These are phyloP conservation scores for Jamesozyma piceae DNA, from an alignment of 805 yeast species.

Conservation along the genomic window DNA sequence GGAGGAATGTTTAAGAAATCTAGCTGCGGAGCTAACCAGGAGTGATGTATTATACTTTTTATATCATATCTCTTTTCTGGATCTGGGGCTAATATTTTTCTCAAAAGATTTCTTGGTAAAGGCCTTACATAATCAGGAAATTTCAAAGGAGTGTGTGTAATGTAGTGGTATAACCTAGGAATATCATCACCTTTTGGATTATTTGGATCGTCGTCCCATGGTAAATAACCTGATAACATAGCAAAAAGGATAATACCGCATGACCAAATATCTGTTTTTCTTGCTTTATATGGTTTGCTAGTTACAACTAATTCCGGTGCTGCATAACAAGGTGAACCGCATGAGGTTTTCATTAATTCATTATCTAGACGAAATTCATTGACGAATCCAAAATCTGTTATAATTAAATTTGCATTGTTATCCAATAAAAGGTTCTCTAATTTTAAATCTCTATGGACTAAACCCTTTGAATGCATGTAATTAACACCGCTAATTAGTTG, in stretches of 20 bases:
- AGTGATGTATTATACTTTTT: constrained; percentile 64
- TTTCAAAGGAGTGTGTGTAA: constrained; percentile 82
- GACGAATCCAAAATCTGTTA: constrained; percentile 92
- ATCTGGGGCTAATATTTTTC: constrained; percentile 77
- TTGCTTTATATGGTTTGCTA: constrained; percentile 78
- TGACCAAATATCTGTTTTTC: constrained; percentile 95
- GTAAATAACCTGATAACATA: constrained; percentile 93
- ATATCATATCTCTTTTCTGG: constrained; percentile 68
- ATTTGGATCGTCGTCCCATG: constrained; percentile 94
- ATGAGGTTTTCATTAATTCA: constrained; percentile 85
- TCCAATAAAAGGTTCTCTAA: constrained; percentile 81
- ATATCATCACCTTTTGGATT: constrained; percentile 96
- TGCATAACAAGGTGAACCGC: constrained; percentile 98
- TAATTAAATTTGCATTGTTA: constrained; percentile 75
- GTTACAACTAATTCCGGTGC: constrained; percentile 94
- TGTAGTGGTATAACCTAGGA: constrained; percentile 80
- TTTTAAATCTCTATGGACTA: constrained; percentile 81
- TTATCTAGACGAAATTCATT: constrained; percentile 53
- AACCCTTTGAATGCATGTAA: constrained; percentile 87
- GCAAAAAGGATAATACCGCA: constrained; percentile 93
- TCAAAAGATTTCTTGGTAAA: constrained; percentile 78
- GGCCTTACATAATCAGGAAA: constrained; percentile 92
- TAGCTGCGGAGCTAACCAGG: constrained; percentile 82
- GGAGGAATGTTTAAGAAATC: constrained; percentile 78
- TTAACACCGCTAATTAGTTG: constrained; percentile 91